Evolutionary conservation across 495 filamentous ascomycete species (phyloP).

Genomic region (Margaritispora aquatica): DNA sequence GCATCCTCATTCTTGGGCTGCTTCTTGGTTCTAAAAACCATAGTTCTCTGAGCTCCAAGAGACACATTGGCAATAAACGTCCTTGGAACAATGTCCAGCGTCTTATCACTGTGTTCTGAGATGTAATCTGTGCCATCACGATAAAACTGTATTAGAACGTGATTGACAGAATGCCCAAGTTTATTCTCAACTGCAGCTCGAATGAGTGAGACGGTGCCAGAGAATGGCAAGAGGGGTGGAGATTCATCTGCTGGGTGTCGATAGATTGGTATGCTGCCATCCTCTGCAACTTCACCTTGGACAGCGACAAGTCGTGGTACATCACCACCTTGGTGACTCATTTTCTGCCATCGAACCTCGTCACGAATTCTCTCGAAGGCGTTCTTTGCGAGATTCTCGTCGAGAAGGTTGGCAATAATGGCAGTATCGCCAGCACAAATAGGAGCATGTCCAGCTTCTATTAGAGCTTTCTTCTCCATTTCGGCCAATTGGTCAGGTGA

Average conservation of each 20-base stretch:
- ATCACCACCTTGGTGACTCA: slow-evolving; percentile 87
- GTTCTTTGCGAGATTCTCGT: slow-evolving; percentile 38
- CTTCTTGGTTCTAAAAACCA: slow-evolving; percentile 84
- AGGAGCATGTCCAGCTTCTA: slow-evolving; percentile 8
- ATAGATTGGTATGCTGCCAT: slow-evolving; percentile 84
- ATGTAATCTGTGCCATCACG: slow-evolving; percentile 89
- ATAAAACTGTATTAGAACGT: slow-evolving; percentile 90
- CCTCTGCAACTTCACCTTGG: slow-evolving; percentile 63
- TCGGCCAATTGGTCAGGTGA: neutral
- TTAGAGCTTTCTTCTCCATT: neutral
- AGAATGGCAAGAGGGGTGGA: slow-evolving; percentile 70
- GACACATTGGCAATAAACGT: slow-evolving; percentile 89
- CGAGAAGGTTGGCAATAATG: slow-evolving; percentile 64
- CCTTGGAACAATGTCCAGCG: slow-evolving; percentile 76
- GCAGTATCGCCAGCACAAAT: slow-evolving; percentile 73
- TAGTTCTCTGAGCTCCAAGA: slow-evolving; percentile 82
- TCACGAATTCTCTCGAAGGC: slow-evolving; percentile 64
- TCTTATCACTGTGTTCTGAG: slow-evolving; percentile 96
- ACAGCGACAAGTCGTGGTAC: slow-evolving; percentile 93
- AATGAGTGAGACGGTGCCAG: slow-evolving; percentile 61
- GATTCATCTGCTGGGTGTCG: slow-evolving; percentile 91
- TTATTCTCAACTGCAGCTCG: slow-evolving; percentile 58
- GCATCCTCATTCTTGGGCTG: slow-evolving; percentile 19
- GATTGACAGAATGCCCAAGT: slow-evolving; percentile 80
- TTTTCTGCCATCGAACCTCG: slow-evolving; percentile 85